Percentiles rank a stretch among this genome's conserved stretches.
phyloP scores from a whole-genome alignment of 2,329 filamentous ascomycete genomes.

The Diaporthe helianthi region DNA sequence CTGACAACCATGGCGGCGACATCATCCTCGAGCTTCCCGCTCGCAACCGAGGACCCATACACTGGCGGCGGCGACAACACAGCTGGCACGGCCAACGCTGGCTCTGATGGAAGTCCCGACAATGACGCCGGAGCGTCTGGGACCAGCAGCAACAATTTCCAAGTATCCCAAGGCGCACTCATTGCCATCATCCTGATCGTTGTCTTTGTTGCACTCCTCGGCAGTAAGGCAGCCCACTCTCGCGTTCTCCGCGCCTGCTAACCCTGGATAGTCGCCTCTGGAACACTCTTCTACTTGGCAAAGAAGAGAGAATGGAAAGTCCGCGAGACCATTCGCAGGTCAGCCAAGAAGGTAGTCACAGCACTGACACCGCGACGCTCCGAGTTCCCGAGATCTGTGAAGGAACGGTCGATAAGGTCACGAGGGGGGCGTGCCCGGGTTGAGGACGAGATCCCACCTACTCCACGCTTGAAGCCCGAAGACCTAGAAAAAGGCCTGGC shows the following conservation, averaged over 20 bases:
- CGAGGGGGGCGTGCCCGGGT: constrained; percentile 52
- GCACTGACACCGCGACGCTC: constrained; percentile 67
- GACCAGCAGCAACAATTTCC: constrained; percentile 59
- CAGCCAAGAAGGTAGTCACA: constrained; percentile 66
- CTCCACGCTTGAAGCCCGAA: constrained; percentile 58
- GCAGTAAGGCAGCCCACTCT: constrained; percentile 60
- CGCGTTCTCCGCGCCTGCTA: neutral
- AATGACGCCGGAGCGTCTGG: constrained; percentile 72
- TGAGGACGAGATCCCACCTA: constrained; percentile 64
- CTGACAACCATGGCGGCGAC: constrained; percentile 49
- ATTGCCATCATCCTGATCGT: constrained; percentile 79
- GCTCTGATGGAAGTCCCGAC: constrained; percentile 47
- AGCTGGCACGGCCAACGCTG: constrained; percentile 38
- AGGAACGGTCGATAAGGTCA: constrained; percentile 47
- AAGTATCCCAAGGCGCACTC: constrained; percentile 72
- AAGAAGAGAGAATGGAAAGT: constrained; percentile 88
- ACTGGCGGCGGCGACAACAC: constrained; percentile 46
- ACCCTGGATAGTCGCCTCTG: constrained; percentile 61
- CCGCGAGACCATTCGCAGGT: constrained; percentile 73
- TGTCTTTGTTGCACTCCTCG: constrained; percentile 69
- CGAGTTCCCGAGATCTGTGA: constrained; percentile 67
- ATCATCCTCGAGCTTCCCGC: constrained; percentile 48
- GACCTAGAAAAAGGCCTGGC: constrained; percentile 66
- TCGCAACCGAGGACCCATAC: constrained; percentile 50
- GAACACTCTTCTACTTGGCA: constrained; percentile 77